A percentile compares a stretch with the other conserved stretches of the same genome.
These are phyloP conservation scores for Nakazawaea wickerhamii DNA, from an alignment of 805 yeast genomes.

Conservation along the genomic window DNA sequence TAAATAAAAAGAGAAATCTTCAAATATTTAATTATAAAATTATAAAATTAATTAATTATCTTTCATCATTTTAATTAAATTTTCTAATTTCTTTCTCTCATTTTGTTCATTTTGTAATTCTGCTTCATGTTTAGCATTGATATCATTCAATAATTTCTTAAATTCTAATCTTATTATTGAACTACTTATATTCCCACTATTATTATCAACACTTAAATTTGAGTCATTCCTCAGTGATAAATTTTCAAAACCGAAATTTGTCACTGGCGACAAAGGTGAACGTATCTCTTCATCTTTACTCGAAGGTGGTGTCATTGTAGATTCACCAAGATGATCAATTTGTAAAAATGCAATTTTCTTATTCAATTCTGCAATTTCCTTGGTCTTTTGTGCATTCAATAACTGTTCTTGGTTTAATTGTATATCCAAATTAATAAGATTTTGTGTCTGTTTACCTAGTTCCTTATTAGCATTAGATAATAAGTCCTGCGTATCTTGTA, in stretches of 20 bases:
- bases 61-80: slow-evolving; percentile 29
- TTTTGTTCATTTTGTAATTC: slow-evolving; percentile 53
- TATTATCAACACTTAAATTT: no score
- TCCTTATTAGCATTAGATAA: slow-evolving; percentile 33
- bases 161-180: slow-evolving; percentile 64
- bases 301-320: slow-evolving; percentile 16
- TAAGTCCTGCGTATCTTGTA: slow-evolving; percentile 45
- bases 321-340: slow-evolving; percentile 38
- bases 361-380: slow-evolving; percentile 37
- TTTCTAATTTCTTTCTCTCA: slow-evolving; percentile 41
- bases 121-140: slow-evolving; percentile 55
- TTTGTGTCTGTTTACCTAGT: slow-evolving; percentile 31
- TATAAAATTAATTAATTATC: no score
- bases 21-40: no score
- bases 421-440: slow-evolving; percentile 29
- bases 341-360: slow-evolving; percentile 39
- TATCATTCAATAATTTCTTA: slow-evolving; percentile 55
- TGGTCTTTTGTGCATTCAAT: slow-evolving; percentile 28
- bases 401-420: slow-evolving; percentile 28
- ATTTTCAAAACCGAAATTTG: slow-evolving; percentile 17
- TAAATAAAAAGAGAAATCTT: neutral
- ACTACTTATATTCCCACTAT: slow-evolving; percentile 24
- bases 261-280: slow-evolving; percentile 16
- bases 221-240: no score
- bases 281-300: neutral